Percentiles rank a stretch among this genome's conserved stretches.
Conservation (phyloP, 2,329 filamentous ascomycete species). For the Emergomyces africanus region DNA sequence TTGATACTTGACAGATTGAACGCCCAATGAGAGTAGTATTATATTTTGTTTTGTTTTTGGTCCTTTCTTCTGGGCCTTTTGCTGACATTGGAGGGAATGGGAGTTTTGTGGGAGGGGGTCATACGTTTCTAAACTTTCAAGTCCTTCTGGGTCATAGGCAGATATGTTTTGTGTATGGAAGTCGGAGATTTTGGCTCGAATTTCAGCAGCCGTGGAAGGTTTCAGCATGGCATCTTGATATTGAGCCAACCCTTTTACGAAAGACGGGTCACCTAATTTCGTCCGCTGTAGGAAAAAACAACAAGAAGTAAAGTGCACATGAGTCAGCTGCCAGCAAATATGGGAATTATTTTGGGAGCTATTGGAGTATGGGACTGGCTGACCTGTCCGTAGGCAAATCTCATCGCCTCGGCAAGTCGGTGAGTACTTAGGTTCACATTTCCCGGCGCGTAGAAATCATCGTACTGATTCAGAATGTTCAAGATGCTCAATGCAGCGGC, state of each 20-base stretch:
- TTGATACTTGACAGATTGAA: background rate
- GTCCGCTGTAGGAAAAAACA: constrained; percentile 39
- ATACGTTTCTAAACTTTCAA: constrained; percentile 52
- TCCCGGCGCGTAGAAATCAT: constrained; percentile 45
- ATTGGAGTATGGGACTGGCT: background rate
- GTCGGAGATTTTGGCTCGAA: constrained; percentile 59
- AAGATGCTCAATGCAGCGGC: constrained; percentile 61
- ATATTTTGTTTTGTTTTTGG: too few species aligned
- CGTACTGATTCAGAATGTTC: constrained; percentile 72
- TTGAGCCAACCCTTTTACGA: constrained; percentile 48
- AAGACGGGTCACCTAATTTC: constrained; percentile 72
- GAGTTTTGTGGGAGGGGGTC: constrained; percentile 7
- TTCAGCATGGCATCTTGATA: constrained; percentile 60
- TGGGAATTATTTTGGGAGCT: too few species aligned
- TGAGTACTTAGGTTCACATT: constrained; percentile 60
- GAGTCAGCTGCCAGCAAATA: background rate
- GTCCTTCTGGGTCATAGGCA: constrained; percentile 56
- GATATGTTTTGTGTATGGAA: constrained; percentile 55
- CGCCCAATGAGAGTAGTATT: background rate
- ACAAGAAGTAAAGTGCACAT: background rate
- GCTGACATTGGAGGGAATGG: background rate
- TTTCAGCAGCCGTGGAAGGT: constrained; percentile 43
- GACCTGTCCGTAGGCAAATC: constrained; percentile 66
- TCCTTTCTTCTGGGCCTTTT: background rate
- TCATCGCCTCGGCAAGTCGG: constrained; percentile 73